phyloP scores from a whole-genome alignment of 192 early-diverging fungal species.

The Endogone sp. region DNA sequence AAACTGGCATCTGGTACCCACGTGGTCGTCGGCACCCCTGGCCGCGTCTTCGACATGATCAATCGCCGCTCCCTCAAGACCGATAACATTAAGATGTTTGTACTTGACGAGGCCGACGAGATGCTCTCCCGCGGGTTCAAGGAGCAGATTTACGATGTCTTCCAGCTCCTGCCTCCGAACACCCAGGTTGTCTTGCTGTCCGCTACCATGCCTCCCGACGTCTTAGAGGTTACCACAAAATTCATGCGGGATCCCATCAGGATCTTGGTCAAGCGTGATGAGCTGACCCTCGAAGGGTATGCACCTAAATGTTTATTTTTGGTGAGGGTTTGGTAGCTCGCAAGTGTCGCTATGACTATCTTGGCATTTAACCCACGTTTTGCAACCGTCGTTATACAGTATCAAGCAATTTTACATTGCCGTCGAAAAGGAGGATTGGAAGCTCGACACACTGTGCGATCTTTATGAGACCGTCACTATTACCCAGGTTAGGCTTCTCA shows the following conservation, averaged over 20 bases:
- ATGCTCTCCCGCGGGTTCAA: conserved; percentile 99
- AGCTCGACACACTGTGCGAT: conserved; percentile 97
- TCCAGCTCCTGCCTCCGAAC: conserved; percentile 81
- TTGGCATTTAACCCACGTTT: too few relatives aligned
- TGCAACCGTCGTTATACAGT: neutral
- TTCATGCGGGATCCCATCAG: conserved; percentile 99
- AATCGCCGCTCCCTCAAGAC: conserved; percentile 84
- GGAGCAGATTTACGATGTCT: conserved; percentile 98
- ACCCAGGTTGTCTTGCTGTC: conserved; percentile 97
- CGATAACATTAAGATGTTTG: conserved; percentile 92
- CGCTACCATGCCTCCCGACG: conserved; percentile 95
- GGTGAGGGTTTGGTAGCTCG: neutral
- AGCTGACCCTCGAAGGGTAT: conserved; percentile 82
- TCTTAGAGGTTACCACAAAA: conserved; percentile 92
- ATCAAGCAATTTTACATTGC: conserved; percentile 96
- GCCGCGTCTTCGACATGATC: conserved; percentile 99
- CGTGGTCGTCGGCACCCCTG: conserved; percentile 97
- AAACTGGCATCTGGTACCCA: conserved; percentile 81
- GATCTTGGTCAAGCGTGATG: conserved; percentile 98
- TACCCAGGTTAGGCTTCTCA: too few relatives aligned
- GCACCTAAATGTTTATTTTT: neutral
- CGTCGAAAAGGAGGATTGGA: conserved; percentile 99
- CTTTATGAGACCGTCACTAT: conserved; percentile 98
- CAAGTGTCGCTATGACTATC: too few relatives aligned
- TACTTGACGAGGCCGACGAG: conserved; percentile 99